Conservation (phyloP, 2,329 filamentous ascomycete species). For the Chalara sp. region DNA sequence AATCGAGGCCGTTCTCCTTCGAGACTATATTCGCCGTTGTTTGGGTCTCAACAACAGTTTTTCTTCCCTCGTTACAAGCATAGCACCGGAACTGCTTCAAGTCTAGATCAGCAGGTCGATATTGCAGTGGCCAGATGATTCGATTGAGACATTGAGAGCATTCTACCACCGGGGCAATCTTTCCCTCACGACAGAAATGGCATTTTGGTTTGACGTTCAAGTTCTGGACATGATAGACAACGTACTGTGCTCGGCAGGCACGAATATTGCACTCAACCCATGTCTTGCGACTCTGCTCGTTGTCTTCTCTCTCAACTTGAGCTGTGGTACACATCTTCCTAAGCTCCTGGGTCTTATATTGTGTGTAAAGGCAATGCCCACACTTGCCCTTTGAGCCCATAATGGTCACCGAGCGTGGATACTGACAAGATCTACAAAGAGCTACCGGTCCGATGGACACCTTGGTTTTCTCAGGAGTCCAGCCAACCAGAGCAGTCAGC, state of each 20-base stretch:
- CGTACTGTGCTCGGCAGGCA: conserved; percentile 15
- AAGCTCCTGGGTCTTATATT: conserved; percentile 2
- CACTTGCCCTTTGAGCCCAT: conserved; percentile 13
- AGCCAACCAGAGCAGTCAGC: conserved; percentile 8
- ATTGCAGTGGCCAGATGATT: conserved; percentile 10
- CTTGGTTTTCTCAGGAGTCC: conserved; percentile 13
- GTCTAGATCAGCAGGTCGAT: conserved; percentile 3
- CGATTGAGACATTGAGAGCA: conserved; percentile 11
- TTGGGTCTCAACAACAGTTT: conserved; percentile 10
- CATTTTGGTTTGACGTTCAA: conserved; percentile 16
- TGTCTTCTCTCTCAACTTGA: conserved; percentile 10
- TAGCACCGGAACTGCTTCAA: conserved; percentile 10
- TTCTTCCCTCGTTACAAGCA: conserved; percentile 7
- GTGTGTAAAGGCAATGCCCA: conserved; percentile 9
- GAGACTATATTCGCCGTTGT: conserved; percentile 7
- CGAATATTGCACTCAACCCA: conserved; percentile 15
- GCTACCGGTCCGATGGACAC: conserved; percentile 11
- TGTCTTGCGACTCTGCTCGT: conserved; percentile 4
- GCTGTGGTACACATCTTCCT: conserved; percentile 1
- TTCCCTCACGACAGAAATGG: conserved; percentile 10
- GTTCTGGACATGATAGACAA: conserved; percentile 9
- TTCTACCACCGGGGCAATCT: conserved; percentile 8
- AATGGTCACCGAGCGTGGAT: conserved; percentile 14
- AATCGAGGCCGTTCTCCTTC: conserved; percentile 7
- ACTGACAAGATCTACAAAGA: conserved; percentile 10